phyloP scores from a whole-genome alignment of 148 eudicot genomes.

The Spergularia marina region DNA sequence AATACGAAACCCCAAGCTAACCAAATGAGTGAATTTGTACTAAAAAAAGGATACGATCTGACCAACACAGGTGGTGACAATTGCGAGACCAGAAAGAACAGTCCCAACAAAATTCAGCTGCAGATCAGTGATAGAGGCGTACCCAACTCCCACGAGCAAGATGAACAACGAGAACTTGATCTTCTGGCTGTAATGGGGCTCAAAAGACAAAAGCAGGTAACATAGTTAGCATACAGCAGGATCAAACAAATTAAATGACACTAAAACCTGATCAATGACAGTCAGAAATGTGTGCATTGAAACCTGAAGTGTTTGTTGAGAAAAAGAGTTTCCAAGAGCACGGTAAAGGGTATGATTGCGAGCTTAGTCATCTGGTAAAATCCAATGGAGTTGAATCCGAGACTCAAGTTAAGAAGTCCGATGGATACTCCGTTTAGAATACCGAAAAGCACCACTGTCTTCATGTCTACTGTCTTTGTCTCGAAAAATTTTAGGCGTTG shows the following conservation, averaged over 20 bases:
- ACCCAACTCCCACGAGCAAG: constrained; percentile 79
- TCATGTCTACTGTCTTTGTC: constrained; percentile 69
- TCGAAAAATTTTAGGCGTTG: constrained; percentile 77
- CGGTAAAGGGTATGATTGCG: constrained; percentile 94
- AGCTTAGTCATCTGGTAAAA: constrained; percentile 95
- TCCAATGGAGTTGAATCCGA: constrained; percentile 95
- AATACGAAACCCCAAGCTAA: not conserved
- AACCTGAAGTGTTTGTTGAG: constrained; percentile 90
- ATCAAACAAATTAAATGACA: not conserved
- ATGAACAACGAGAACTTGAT: constrained; percentile 66
- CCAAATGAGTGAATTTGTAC: not conserved
- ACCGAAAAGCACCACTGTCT: constrained; percentile 75
- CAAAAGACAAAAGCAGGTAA: not conserved
- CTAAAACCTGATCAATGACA: not conserved
- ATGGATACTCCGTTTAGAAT: constrained; percentile 81
- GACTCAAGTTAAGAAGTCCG: constrained; percentile 84
- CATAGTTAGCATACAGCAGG: not conserved
- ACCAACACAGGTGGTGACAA: constrained; percentile 81
- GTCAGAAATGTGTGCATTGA: not conserved
- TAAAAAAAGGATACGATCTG: constrained; percentile 69
- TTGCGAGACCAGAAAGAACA: constrained; percentile 76
- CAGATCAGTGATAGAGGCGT: constrained; percentile 85
- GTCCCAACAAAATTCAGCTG: constrained; percentile 86
- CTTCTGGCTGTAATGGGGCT: constrained; percentile 52
- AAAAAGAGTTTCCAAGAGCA: constrained; percentile 77